Base-by-base conservation (phyloP, 208 protist genomes). In the Wallacemonas sp. region DNA sequence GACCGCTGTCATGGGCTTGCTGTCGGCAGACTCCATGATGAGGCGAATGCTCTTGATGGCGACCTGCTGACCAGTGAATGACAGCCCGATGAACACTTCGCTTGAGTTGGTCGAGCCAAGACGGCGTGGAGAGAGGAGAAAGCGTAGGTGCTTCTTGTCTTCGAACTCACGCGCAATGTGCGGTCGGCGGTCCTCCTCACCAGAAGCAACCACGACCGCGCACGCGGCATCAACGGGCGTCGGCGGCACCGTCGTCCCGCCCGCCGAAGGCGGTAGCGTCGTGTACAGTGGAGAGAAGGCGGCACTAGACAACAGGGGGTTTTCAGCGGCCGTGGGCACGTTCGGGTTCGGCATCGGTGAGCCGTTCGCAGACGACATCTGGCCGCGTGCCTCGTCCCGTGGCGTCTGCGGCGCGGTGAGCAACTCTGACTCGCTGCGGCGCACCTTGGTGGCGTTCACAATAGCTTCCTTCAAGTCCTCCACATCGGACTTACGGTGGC, bases 21-120 rank as follows among this genome's bases (percentile, higher is more conserved):
- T 33, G 39, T 62, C 38, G 34, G 45, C 33, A 2, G 42, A 22
- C 1, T 44, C 53, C 13, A 76, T 60, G 13, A 79, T 59, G 32
- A 91, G 62, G 36, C 63, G 27, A 63, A 90, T 78, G 22, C 52
- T 42, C 59, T 93, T 93, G 10, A 93, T 71, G 15, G 86, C 83
- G 24, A 89, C 82, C 17, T 90, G 55, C 13, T 50, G 69, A n/a
- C 83, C 86, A 4, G 59, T 83, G 36, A 79, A 61, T n/a, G 78
- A 81, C 46, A 93, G 59, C 15, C 75, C 83, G 52, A 93, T 63
- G 22, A 42, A 81, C 29, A 87, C 86, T 29, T 75, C 83, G 29
- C 83, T 77, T 36, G 69, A 68, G 21, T 66, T 71, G 15, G 77
- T 79, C 38, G 70, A 57, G 13, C 83, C 83, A 10, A 93, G 70